phyloP scores from a whole-genome alignment of 768 basidiomycete genomes.

The Coprinopsis sp. region DNA sequence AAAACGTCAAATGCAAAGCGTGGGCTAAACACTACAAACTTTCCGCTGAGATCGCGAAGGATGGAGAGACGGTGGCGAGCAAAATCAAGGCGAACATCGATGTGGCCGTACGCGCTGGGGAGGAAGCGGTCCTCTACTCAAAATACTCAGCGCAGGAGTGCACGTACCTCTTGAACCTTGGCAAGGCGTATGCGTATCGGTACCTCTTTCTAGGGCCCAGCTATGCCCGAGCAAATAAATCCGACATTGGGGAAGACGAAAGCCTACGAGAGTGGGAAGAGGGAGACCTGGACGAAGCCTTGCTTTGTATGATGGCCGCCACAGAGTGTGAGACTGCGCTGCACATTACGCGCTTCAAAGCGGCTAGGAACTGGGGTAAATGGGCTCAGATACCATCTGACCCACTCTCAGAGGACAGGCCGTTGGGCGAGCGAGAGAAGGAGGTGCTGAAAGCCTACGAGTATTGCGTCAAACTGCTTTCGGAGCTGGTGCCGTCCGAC shows the following conservation, averaged over 20 bases:
- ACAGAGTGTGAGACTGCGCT: not conserved
- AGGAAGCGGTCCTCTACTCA: constrained; percentile 1
- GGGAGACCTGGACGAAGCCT: not conserved
- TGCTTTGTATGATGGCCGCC: not conserved
- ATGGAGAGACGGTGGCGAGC: not conserved
- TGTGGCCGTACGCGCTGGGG: constrained; percentile 3
- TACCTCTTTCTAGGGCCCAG: no score
- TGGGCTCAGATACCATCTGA: not conserved
- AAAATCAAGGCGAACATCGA: not conserved
- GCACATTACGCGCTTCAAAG: constrained; percentile 5
- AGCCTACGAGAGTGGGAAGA: not conserved
- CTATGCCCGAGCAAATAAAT: no score
- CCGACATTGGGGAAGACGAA: not conserved
- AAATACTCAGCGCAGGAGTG: constrained; percentile 2
- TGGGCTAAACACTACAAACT: constrained; percentile 3
- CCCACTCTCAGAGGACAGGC: no score
- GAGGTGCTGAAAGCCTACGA: constrained; percentile 1
- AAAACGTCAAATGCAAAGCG: constrained; percentile 7
- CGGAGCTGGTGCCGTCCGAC: not conserved
- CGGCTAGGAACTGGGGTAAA: constrained; percentile 7
- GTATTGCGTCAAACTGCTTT: constrained; percentile 1
- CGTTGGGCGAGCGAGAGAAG: not conserved
- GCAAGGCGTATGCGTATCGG: constrained; percentile 7
- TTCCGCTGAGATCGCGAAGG: not conserved
- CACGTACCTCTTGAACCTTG: constrained; percentile 4